Percentiles rank a stretch among this genome's conserved stretches.
Evolutionary conservation across 2,329 filamentous ascomycete species (phyloP).

Genomic region (Penicillium corylophilum): DNA sequence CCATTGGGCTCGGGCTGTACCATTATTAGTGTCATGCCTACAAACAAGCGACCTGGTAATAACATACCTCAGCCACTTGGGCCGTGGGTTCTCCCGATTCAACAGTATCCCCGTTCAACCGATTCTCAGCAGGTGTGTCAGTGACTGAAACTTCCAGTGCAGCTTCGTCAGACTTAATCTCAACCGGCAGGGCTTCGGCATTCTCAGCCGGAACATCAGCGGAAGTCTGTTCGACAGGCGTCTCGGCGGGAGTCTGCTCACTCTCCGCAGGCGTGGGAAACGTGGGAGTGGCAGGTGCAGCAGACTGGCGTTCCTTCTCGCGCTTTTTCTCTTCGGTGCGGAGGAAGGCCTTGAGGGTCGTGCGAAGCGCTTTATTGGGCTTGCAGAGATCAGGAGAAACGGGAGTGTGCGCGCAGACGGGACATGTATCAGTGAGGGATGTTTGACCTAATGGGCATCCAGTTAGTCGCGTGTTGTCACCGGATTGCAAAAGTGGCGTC

Average conservation of each 20-base stretch:
- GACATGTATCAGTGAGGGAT: conserved; percentile 74
- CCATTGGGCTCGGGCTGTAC: conserved; percentile 9
- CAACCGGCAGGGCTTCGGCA: conserved; percentile 9
- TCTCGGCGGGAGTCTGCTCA: conserved; percentile 16
- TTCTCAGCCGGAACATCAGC: conserved; percentile 15
- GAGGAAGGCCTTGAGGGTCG: conserved; percentile 86
- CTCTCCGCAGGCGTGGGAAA: conserved; percentile 25
- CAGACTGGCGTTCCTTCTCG: conserved; percentile 56
- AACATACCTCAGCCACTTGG: conserved; percentile 25
- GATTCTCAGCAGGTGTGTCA: conserved; percentile 8
- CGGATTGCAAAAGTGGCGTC: conserved; percentile 29
- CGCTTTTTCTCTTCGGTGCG: conserved; percentile 89
- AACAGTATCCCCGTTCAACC: conserved; percentile 4
- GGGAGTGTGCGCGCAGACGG: conserved; percentile 89
- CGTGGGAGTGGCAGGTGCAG: conserved; percentile 33
- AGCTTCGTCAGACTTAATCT: conserved; percentile 16
- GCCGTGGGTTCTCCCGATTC: conserved; percentile 2
- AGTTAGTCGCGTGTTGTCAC: background rate
- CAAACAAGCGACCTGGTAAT: background rate
- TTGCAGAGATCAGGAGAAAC: conserved; percentile 84
- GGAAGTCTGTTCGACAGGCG: conserved; percentile 17
- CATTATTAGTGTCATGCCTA: background rate
- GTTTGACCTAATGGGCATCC: conserved; percentile 61
- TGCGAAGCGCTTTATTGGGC: conserved; percentile 84
- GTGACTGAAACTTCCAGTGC: conserved; percentile 5